A percentile compares a stretch with the other conserved stretches of the same genome.
These are phyloP conservation scores for Tephrocybe sp. DNA, from an alignment of 768 basidiomycete species.

Conservation along the genomic window DNA sequence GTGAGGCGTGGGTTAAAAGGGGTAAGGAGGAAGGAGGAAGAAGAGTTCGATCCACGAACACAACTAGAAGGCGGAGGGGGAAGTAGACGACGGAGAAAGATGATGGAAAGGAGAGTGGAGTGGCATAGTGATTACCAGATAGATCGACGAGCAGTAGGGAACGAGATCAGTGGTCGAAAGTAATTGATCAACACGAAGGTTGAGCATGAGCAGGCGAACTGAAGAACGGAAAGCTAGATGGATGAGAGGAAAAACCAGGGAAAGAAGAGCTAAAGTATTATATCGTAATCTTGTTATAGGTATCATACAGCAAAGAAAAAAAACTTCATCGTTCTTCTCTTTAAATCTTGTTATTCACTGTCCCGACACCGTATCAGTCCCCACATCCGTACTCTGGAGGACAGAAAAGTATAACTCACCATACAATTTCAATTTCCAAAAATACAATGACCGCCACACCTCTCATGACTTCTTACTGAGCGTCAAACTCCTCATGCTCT, in stretches of 20 bases:
- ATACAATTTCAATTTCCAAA: background rate
- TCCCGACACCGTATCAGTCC: background rate
- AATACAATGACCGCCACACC: background rate
- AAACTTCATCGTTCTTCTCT: conserved; percentile 1
- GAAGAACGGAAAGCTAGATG: background rate
- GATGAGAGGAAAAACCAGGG: background rate
- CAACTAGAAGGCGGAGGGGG: background rate
- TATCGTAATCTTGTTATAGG: conserved; percentile 1
- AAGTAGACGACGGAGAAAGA: background rate
- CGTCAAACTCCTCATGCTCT: conserved; percentile 67
- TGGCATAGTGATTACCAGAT: background rate
- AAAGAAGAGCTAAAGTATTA: background rate
- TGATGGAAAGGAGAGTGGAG: background rate
- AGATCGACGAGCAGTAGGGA: background rate
- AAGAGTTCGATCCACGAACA: conserved; percentile 11
- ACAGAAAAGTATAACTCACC: background rate
- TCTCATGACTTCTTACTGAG: conserved; percentile 48
- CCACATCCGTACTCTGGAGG: too few species aligned
- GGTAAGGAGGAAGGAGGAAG: background rate
- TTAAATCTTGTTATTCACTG: background rate
- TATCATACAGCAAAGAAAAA: conserved; percentile 2
- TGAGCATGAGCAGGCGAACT: background rate
- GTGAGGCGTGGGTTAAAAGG: background rate
- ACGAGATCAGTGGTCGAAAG: background rate
- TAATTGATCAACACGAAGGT: too few species aligned